Evolutionary conservation across 106 monocot genomes (phyloP).

Genomic region (Dioscorea dumetorum): DNA sequence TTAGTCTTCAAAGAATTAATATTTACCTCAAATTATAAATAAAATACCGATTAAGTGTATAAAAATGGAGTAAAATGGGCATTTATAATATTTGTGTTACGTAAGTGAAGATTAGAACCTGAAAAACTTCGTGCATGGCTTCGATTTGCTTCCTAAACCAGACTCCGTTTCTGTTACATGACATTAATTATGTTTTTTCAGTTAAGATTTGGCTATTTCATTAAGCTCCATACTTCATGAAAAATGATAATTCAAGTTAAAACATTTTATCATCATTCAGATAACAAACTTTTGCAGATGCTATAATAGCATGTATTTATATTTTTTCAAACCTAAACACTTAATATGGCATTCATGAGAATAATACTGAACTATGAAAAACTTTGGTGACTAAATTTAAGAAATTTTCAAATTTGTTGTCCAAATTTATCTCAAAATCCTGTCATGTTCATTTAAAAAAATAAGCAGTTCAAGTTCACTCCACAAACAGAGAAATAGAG

Average conservation of each 20-base stretch:
- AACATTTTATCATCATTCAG: neutral
- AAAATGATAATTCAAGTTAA: conserved; percentile 12
- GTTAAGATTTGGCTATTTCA: conserved; percentile 36
- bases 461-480: neutral
- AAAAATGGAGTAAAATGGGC: too few species aligned
- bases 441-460: neutral
- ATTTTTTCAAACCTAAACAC: neutral
- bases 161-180: conserved; percentile 84
- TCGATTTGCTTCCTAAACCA: conserved; percentile 99
- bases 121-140: conserved; percentile 99
- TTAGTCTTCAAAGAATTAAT: conserved; percentile 33
- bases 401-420: too few species aligned
- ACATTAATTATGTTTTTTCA: conserved; percentile 68
- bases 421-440: neutral
- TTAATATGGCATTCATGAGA: too few species aligned
- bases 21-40: conserved; percentile 12
- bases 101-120: conserved; percentile 91
- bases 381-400: neutral
- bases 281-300: neutral
- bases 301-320: neutral
- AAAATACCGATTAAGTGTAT: neutral
- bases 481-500: neutral
- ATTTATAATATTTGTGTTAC: conserved; percentile 36
- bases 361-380: neutral
- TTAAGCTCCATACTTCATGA: conserved; percentile 18